These are phyloP conservation scores for Quercus alba DNA, from an alignment of 306 rosid species.

Conservation along the genomic window DNA sequence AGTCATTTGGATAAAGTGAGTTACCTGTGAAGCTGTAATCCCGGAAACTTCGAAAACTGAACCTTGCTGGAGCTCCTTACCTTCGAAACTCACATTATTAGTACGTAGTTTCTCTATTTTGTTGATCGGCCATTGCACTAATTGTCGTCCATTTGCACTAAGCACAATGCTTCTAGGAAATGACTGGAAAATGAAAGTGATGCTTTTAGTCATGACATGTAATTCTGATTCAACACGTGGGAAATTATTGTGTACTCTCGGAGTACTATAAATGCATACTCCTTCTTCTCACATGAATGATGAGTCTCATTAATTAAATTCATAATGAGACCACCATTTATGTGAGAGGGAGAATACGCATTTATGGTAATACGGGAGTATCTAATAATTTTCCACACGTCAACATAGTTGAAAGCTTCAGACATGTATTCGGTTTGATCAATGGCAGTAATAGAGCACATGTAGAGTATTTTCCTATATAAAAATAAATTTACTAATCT, in stretches of 20 bases:
- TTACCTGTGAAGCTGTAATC: conserved; percentile 61
- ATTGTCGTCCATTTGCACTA: conserved; percentile 37
- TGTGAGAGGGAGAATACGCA: no score
- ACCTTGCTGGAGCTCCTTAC: conserved; percentile 28
- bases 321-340: no score
- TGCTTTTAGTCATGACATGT: not conserved
- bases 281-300: no score
- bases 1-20: not conserved
- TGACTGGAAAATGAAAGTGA: conserved; percentile 26
- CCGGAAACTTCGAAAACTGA: conserved; percentile 45
- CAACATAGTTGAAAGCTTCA: not conserved
- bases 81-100: conserved; percentile 21
- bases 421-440: not conserved
- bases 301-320: no score
- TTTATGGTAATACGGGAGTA: no score
- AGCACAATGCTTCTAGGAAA: conserved; percentile 59
- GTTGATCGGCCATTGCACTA: conserved; percentile 65
- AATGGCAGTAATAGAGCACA: not conserved
- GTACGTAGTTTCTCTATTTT: conserved; percentile 43
- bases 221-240: not conserved
- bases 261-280: no score
- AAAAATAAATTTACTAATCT: not conserved
- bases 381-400: not conserved
- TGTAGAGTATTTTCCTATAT: not conserved
- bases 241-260: no score